Percentiles rank a stretch among this genome's conserved stretches.
These are phyloP conservation scores for Cystobasidium tubakii DNA, from an alignment of 768 basidiomycete genomes.

Conservation along the genomic window DNA sequence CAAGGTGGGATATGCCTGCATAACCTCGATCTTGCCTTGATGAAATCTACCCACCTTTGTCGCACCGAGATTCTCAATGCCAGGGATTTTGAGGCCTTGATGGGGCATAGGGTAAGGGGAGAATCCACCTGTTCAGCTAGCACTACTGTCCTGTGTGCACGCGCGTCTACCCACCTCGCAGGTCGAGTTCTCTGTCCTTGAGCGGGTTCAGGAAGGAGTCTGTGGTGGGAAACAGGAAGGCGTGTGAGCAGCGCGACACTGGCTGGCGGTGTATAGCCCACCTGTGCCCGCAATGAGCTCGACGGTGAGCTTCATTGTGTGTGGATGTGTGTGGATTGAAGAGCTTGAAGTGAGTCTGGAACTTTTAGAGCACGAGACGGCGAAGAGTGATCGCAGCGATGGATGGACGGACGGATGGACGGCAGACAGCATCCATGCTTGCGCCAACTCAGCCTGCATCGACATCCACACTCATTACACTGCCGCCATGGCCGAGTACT, in stretches of 20 bases:
- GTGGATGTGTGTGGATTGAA: background rate
- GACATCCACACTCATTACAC: background rate
- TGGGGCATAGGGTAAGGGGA: slow-evolving; percentile 19
- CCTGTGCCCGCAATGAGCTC: slow-evolving; percentile 76
- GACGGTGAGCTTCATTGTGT: slow-evolving; percentile 82
- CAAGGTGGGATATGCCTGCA: too few relatives aligned
- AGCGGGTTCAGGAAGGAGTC: slow-evolving; percentile 69
- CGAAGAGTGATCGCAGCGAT: background rate
- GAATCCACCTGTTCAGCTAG: background rate
- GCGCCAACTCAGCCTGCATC: too few relatives aligned
- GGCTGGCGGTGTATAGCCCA: slow-evolving; percentile 44
- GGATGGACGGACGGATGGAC: background rate
- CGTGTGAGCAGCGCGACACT: too few relatives aligned
- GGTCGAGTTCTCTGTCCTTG: slow-evolving; percentile 84
- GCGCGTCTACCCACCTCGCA: slow-evolving; percentile 64
- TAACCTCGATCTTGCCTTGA: background rate
- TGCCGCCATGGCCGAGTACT: background rate
- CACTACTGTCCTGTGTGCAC: background rate
- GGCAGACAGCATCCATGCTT: background rate
- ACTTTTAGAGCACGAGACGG: background rate
- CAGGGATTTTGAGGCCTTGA: slow-evolving; percentile 84
- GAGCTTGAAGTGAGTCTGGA: background rate
- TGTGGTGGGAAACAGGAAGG: background rate
- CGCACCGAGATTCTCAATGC: slow-evolving; percentile 93
- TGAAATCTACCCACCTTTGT: slow-evolving; percentile 51